Conservation (phyloP, 768 basidiomycete genomes). For the Leccinum obscurum region DNA sequence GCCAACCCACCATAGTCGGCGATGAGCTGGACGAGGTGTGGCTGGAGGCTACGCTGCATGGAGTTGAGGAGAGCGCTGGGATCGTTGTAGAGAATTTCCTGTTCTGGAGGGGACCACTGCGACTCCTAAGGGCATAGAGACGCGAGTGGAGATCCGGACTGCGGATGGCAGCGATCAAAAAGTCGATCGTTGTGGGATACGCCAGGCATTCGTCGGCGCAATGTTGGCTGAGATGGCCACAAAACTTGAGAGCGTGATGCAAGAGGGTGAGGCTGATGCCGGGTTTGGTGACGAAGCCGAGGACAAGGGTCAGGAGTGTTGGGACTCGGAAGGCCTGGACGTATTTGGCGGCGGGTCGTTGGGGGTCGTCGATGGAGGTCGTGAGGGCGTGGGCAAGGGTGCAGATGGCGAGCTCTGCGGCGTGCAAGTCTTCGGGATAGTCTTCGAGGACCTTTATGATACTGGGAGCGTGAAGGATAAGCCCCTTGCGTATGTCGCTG, state of each 20-base stretch:
- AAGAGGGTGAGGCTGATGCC: constrained; percentile 42
- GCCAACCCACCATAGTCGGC: constrained; percentile 43
- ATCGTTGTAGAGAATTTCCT: too few relatives aligned
- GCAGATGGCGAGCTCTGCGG: constrained; percentile 51
- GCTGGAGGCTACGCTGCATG: constrained; percentile 43
- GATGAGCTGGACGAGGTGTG: constrained; percentile 46
- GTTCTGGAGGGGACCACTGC: constrained; percentile 44
- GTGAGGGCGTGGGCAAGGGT: constrained; percentile 53
- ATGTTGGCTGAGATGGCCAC: constrained; percentile 45
- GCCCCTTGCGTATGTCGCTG: constrained; percentile 44
- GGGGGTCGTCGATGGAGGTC: constrained; percentile 43
- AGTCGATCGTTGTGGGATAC: constrained; percentile 44
- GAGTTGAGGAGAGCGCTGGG: constrained; percentile 47
- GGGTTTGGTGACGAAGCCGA: constrained; percentile 46
- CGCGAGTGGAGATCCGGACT: constrained; percentile 55
- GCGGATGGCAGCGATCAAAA: constrained; percentile 56
- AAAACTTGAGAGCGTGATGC: constrained; percentile 53
- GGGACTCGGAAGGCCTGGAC: constrained; percentile 44
- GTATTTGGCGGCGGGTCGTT: constrained; percentile 37
- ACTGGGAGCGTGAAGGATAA: constrained; percentile 43
- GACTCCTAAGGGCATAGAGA: constrained; percentile 45
- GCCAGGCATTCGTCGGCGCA: constrained; percentile 45
- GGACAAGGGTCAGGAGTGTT: constrained; percentile 43
- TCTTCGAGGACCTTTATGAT: constrained; percentile 51
- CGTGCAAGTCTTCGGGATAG: constrained; percentile 48